phyloP scores from a whole-genome alignment of 352 stramenopile species.

The Pythium rhizo-oryzae region DNA sequence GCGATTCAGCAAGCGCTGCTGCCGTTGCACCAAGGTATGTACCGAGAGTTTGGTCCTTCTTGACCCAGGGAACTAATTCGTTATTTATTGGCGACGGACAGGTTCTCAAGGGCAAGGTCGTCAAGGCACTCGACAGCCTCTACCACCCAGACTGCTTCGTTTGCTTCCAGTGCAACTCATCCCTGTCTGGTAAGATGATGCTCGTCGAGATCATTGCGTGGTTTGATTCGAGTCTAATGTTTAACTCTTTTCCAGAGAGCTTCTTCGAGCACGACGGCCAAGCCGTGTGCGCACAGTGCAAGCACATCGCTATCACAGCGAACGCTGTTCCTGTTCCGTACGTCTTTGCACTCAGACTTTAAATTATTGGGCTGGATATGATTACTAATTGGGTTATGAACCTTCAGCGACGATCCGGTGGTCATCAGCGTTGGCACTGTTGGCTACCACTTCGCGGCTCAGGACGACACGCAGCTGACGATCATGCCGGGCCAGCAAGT shows the following conservation, averaged over 20 bases:
- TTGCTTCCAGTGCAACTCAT: conserved; percentile 74
- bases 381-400: not conserved
- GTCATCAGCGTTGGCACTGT: conserved; percentile 60
- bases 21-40: conserved; percentile 65
- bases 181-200: conserved; percentile 82
- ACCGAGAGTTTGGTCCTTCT: not conserved
- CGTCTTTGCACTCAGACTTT: conserved; percentile 18
- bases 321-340: conserved; percentile 48
- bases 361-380: not conserved
- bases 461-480: conserved; percentile 83
- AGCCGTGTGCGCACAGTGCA: conserved; percentile 79
- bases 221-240: not conserved
- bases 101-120: conserved; percentile 83
- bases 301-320: conserved; percentile 71
- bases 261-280: conserved; percentile 84
- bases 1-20: conserved; percentile 81
- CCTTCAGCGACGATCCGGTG: conserved; percentile 45
- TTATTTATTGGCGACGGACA: conserved; percentile 6
- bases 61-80: not conserved
- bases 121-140: conserved; percentile 84
- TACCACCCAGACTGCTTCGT: conserved; percentile 87
- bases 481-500: conserved; percentile 82
- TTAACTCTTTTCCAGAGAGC: conserved; percentile 50
- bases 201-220: no score
- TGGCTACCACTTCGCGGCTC: conserved; percentile 69